Base-by-base conservation (phyloP, 768 basidiomycete species). In the Serpula lacrymans region DNA sequence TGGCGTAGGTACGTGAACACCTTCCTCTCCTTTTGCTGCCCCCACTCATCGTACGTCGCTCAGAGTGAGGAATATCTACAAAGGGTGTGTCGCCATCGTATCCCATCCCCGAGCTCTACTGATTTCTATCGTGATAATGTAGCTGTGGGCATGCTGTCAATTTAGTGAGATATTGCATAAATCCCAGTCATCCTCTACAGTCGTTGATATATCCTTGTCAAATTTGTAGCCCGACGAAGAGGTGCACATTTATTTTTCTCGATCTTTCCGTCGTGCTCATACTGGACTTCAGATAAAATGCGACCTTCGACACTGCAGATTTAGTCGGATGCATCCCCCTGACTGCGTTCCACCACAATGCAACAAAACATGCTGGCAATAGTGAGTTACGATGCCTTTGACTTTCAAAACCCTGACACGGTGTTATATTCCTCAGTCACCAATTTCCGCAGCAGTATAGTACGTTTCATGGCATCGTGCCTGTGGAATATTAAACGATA, bases 371-470 rank as follows among this genome's bases (percentile, higher is more conserved):
- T 84, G 82, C 57, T 83, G 82, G 80, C 82, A 84, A 59, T 83
- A 84, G 82, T 84, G 59, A 51, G 82, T 66, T 12, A 16, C 20
- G 16, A 10, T 16, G 27, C 39, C 34, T 21, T 13, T 39, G 26
- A 18, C 28, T 21, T 12, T 18, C 10, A 9, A 24, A 57, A 34
- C 25, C 33, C 27, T 21, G 5, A 42, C 26, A 58, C 57, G 45
- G 44, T 52, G 12, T 34, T 6, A 37, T 11, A 34, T 39, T 6
- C n/a, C 25, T 20, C 53, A 82, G 80, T 48, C 78, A 63, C 31
- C 77, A 82, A 54, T 80, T 68, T 47, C 79, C 80, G 18, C 77
- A 86, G 50, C 82, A 82, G 54, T 85, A 84, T 54, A 72, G 74
- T 76, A 48, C 32, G 70, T 51, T 13, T 20, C 14, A 38, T 50